Percentiles rank a stretch among this genome's conserved stretches.
Conservation (phyloP, 78 protist genomes). For the Mantamonas sphyraenae region DNA sequence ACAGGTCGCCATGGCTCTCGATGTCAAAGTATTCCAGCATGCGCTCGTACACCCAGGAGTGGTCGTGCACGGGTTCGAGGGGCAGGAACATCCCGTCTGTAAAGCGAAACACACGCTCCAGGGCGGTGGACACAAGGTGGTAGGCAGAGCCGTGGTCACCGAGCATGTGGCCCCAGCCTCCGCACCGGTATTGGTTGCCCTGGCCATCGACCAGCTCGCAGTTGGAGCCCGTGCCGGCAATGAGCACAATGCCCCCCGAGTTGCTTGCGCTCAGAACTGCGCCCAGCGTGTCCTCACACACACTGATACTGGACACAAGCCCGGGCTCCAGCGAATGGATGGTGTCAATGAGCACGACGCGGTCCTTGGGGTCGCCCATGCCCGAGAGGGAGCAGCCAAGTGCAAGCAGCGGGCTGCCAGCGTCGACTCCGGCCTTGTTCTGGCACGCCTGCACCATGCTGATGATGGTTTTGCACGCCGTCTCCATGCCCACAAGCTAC, state of each 20-base stretch:
- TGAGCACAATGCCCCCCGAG: not conserved
- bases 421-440: too few species aligned
- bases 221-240: slow-evolving; percentile 6
- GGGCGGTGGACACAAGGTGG: not conserved
- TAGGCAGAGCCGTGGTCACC: slow-evolving; percentile 9
- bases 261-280: too few species aligned
- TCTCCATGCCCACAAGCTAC: too few species aligned
- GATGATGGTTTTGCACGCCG: too few species aligned
- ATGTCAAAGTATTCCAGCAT: not conserved
- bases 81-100: not conserved
- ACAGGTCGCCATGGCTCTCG: not conserved
- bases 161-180: slow-evolving; percentile 16
- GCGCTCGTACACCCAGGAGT: not conserved
- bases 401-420: too few species aligned
- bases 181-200: not conserved
- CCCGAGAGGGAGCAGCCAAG: too few species aligned
- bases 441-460: too few species aligned
- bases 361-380: too few species aligned
- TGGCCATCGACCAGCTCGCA: not conserved
- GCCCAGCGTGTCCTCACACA: too few species aligned
- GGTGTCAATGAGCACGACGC: too few species aligned
- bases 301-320: too few species aligned
- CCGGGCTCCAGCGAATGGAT: too few species aligned
- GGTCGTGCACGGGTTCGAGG: not conserved
- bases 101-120: not conserved